Percentiles rank a stretch among this genome's conserved stretches.
Evolutionary conservation across 768 basidiomycete genomes (phyloP).

Genomic region (Tulasnella calospora): DNA sequence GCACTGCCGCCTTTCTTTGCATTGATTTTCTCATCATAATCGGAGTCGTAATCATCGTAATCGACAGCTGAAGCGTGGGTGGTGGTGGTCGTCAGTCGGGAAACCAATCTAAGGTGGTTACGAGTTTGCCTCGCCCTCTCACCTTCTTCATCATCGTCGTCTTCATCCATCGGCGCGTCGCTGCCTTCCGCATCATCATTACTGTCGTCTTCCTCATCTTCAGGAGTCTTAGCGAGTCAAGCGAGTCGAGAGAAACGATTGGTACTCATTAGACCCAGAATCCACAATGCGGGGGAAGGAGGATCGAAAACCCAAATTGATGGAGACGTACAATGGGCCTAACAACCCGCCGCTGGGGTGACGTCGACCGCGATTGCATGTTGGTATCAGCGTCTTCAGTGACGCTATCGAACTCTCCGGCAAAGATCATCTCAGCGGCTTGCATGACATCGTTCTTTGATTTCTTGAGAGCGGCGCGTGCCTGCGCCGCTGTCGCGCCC

Average conservation of each 20-base stretch:
- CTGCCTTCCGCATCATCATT: slow-evolving; percentile 38
- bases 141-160: slow-evolving; percentile 42
- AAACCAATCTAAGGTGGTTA: background rate
- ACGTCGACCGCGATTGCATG: background rate
- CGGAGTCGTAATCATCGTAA: slow-evolving; percentile 77
- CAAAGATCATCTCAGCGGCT: slow-evolving; percentile 80
- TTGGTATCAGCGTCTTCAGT: slow-evolving; percentile 37
- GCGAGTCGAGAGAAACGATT: background rate
- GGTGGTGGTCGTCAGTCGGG: background rate
- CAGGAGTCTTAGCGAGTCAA: slow-evolving; percentile 41
- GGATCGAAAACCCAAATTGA: background rate
- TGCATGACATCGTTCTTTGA: slow-evolving; percentile 81
- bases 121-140: background rate
- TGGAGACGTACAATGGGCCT: slow-evolving; percentile 18
- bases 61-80: slow-evolving; percentile 37
- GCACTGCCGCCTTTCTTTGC: slow-evolving; percentile 44
- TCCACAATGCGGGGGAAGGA: background rate
- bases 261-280: background rate
- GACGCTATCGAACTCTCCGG: slow-evolving; percentile 78
- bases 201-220: slow-evolving; percentile 43
- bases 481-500: slow-evolving; percentile 81
- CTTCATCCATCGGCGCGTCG: slow-evolving; percentile 33
- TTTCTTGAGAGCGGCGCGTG: slow-evolving; percentile 72
- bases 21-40: slow-evolving; percentile 52
- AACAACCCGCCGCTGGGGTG: background rate